Evolutionary conservation across 805 yeast species (phyloP).

Genomic region (Priceomyces fermenticarens): DNA sequence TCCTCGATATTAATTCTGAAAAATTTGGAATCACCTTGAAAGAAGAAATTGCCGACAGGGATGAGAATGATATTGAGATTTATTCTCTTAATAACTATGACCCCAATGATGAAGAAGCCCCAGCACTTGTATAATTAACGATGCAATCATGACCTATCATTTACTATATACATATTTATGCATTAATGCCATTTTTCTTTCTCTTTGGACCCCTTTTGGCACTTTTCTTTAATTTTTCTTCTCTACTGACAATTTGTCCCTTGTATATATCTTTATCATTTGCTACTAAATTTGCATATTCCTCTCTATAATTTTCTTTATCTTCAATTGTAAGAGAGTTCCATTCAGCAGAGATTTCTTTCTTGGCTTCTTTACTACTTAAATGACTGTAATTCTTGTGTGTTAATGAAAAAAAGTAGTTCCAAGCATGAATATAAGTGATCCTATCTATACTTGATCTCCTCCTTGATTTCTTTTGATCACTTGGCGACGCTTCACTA

Average conservation of each 20-base stretch:
- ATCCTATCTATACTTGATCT: slow-evolving; percentile 13
- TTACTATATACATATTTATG: background rate
- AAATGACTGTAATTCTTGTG: slow-evolving; percentile 11
- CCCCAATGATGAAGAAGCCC: slow-evolving; percentile 26
- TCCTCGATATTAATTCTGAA: slow-evolving; percentile 7
- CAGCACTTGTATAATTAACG: slow-evolving; percentile 16
- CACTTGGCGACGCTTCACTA: slow-evolving; percentile 1
- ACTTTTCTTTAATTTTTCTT: slow-evolving; percentile 16
- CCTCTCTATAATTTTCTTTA: slow-evolving; percentile 25
- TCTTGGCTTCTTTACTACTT: slow-evolving; percentile 9
- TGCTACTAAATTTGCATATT: slow-evolving; percentile 22
- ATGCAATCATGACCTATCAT: background rate
- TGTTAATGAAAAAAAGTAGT: slow-evolving; percentile 23
- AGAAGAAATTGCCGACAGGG: slow-evolving; percentile 5
- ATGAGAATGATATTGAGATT: slow-evolving; percentile 21
- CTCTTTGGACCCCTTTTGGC: background rate
- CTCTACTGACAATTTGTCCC: slow-evolving; percentile 26
- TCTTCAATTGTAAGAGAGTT: slow-evolving; percentile 20
- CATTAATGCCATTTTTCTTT: background rate
- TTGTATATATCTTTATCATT: slow-evolving; percentile 27
- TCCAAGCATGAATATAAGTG: slow-evolving; percentile 34
- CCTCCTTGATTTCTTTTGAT: slow-evolving; percentile 7
- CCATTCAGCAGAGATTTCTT: slow-evolving; percentile 20
- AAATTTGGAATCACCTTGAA: slow-evolving; percentile 9
- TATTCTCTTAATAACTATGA: slow-evolving; percentile 19